Conservation (phyloP, 2,329 filamentous ascomycete genomes). For the Metarhizium album region DNA sequence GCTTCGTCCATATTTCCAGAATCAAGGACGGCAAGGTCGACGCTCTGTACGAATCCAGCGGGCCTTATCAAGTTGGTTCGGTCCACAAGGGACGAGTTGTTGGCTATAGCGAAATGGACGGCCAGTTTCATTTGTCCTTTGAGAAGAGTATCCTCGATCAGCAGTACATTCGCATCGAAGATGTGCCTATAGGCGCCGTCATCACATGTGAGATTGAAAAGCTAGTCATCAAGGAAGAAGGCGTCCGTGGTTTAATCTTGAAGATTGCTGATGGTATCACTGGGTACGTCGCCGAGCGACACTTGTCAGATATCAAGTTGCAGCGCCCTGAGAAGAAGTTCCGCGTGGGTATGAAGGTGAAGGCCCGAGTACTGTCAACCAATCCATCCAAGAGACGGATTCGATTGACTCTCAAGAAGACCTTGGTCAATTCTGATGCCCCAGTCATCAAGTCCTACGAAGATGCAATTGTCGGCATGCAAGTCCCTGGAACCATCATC, state of each 20-base stretch:
- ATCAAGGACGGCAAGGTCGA: slow-evolving; percentile 88
- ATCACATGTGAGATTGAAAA: slow-evolving; percentile 80
- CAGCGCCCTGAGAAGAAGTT: slow-evolving; percentile 97
- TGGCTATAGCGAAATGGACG: slow-evolving; percentile 80
- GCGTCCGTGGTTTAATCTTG: slow-evolving; percentile 71
- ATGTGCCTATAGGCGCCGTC: slow-evolving; percentile 70
- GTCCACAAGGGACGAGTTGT: slow-evolving; percentile 73
- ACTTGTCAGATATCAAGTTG: slow-evolving; percentile 77
- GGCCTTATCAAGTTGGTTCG: slow-evolving; percentile 67
- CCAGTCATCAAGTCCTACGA: slow-evolving; percentile 68
- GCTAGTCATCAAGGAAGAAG: slow-evolving; percentile 66
- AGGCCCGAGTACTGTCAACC: slow-evolving; percentile 73
- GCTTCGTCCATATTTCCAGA: slow-evolving; percentile 90
- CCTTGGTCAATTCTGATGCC: slow-evolving; percentile 78
- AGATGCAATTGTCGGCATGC: slow-evolving; percentile 62
- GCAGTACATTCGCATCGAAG: slow-evolving; percentile 82
- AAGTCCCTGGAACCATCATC: slow-evolving; percentile 77
- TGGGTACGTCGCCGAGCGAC: slow-evolving; percentile 79
- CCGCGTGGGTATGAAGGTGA: slow-evolving; percentile 73
- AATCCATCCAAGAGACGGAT: slow-evolving; percentile 67
- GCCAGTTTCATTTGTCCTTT: slow-evolving; percentile 74
- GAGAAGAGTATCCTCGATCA: slow-evolving; percentile 76
- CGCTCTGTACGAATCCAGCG: slow-evolving; percentile 62
- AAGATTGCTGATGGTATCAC: slow-evolving; percentile 78
- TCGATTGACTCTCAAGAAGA: slow-evolving; percentile 87